Percentiles rank a stretch among this genome's conserved stretches.
These are phyloP conservation scores for Tuber borchii DNA, from an alignment of 495 filamentous ascomycete species.

Conservation along the genomic window DNA sequence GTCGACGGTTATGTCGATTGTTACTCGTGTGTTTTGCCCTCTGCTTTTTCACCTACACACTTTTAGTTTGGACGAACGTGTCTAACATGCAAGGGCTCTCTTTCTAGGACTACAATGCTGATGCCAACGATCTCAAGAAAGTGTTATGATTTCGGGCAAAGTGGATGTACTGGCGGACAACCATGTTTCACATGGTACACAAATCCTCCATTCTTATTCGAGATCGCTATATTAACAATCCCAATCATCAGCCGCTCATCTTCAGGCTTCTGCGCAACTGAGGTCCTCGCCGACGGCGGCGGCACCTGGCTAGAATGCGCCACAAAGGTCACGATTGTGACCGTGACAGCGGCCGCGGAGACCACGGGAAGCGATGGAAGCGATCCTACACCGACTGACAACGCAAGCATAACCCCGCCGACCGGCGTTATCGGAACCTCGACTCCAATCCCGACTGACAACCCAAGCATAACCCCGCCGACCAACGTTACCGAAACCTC, in stretches of 20 bases:
- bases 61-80: not conserved
- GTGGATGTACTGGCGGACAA: not conserved
- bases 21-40: constrained; percentile 13
- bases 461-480: no score
- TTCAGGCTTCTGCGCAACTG: constrained; percentile 10
- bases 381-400: not conserved
- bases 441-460: no score
- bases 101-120: not conserved
- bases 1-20: constrained; percentile 12
- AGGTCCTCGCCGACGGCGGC: not conserved
- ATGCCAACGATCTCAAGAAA: constrained; percentile 13
- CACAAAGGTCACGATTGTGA: not conserved
- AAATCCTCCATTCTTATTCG: not conserved
- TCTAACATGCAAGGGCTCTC: not conserved
- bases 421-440: not conserved
- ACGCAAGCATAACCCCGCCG: not conserved
- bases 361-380: not conserved
- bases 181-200: constrained; percentile 27
- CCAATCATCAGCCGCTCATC: constrained; percentile 5
- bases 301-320: constrained; percentile 8
- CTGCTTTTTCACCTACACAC: not conserved
- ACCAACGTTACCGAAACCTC: no score
- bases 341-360: not conserved
- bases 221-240: not conserved
- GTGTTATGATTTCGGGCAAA: constrained; percentile 14